Evolutionary conservation across 2,329 filamentous ascomycete genomes (phyloP).

Genomic region (Colletotrichum tropicicola): DNA sequence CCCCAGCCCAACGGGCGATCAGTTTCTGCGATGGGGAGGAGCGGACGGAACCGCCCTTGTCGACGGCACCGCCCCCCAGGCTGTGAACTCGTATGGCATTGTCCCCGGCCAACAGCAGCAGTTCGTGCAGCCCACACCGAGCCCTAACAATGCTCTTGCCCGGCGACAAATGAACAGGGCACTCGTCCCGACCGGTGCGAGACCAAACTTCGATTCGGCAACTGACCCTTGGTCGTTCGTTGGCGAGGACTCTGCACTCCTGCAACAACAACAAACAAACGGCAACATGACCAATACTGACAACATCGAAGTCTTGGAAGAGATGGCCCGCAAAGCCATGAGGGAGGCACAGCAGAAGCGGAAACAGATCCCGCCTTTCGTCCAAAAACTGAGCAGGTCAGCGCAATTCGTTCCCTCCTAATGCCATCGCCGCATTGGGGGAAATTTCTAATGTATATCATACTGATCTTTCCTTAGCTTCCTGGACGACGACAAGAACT

Average conservation of each 20-base stretch:
- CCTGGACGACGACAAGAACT: conserved; percentile 91
- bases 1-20: conserved; percentile 56
- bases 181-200: conserved; percentile 53
- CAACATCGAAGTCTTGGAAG: conserved; percentile 81
- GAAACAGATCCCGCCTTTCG: conserved; percentile 97
- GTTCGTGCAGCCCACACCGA: conserved; percentile 36
- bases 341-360: conserved; percentile 88
- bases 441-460: background rate
- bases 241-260: conserved; percentile 50
- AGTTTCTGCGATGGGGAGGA: conserved; percentile 56
- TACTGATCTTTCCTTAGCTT: conserved; percentile 68
- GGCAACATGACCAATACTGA: conserved; percentile 64
- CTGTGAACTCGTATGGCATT: conserved; percentile 48
- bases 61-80: conserved; percentile 42
- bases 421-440: background rate
- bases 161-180: conserved; percentile 60
- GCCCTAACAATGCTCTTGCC: conserved; percentile 55
- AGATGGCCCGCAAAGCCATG: conserved; percentile 82
- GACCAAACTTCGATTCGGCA: conserved; percentile 46
- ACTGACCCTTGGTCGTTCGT: conserved; percentile 53
- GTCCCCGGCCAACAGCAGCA: conserved; percentile 46
- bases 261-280: conserved; percentile 43
- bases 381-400: conserved; percentile 97
- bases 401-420: conserved; percentile 34
- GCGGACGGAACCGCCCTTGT: conserved; percentile 48